These are phyloP conservation scores for Eucalyptus lansdowneana DNA, from an alignment of 345 rosid genomes.

Conservation along the genomic window DNA sequence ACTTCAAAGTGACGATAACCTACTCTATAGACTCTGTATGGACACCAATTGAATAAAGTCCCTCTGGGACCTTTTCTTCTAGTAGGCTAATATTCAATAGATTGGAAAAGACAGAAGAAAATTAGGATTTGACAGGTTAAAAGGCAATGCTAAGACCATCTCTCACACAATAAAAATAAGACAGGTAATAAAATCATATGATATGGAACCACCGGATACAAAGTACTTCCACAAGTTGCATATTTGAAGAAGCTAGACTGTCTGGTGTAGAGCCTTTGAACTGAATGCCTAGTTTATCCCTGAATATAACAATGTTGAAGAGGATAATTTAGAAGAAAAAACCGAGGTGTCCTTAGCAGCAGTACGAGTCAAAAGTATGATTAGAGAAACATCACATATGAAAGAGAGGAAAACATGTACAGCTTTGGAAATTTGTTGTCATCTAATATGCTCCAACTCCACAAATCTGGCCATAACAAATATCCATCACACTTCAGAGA, in stretches of 20 bases:
- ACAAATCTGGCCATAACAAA: not conserved
- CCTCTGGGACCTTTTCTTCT: slow-evolving; percentile 79
- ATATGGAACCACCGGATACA: not conserved
- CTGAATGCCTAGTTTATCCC: slow-evolving; percentile 81
- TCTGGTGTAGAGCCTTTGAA: slow-evolving; percentile 74
- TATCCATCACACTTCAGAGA: not conserved
- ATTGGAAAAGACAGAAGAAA: slow-evolving; percentile 18
- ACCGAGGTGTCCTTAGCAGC: not conserved
- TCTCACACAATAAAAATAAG: not conserved
- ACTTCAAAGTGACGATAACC: not conserved
- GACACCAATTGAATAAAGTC: slow-evolving; percentile 80
- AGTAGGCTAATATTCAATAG: slow-evolving; percentile 45
- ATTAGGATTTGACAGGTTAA: not conserved
- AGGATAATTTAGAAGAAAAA: not conserved
- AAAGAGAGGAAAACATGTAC: not conserved
- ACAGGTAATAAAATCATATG: not conserved
- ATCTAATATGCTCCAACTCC: not conserved
- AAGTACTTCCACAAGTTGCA: slow-evolving; percentile 62
- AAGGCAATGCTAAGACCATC: not conserved
- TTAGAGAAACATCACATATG: not conserved
- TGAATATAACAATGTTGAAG: not conserved
- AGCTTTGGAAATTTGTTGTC: not conserved
- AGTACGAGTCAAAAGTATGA: not conserved
- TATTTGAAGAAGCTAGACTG: slow-evolving; percentile 51
- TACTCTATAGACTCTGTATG: slow-evolving; percentile 92